These are phyloP conservation scores for Westerdykella ornata DNA, from an alignment of 2,329 filamentous ascomycete genomes.

Conservation along the genomic window DNA sequence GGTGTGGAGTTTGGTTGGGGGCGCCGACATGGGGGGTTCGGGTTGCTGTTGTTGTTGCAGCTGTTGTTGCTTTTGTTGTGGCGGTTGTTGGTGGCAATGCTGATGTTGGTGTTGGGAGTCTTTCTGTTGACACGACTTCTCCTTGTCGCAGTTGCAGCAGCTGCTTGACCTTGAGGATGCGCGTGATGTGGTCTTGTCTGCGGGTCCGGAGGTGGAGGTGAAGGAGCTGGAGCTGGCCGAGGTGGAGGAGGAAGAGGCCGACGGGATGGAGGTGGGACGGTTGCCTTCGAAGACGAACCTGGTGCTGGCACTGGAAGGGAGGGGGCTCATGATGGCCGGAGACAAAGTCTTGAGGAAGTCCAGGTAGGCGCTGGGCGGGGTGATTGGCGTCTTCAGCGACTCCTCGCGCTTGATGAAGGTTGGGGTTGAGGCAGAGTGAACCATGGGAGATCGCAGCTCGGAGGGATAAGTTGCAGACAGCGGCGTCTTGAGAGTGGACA, in stretches of 20 bases:
- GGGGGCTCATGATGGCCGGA: slow-evolving; percentile 62
- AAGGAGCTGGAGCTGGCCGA: slow-evolving; percentile 22
- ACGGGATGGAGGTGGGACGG: slow-evolving; percentile 28
- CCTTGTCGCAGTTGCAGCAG: slow-evolving; percentile 32
- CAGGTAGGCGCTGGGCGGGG: slow-evolving; percentile 80
- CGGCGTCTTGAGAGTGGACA: slow-evolving; percentile 48
- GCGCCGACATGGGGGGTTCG: slow-evolving; percentile 39
- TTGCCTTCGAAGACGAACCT: slow-evolving; percentile 46
- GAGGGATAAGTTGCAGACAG: slow-evolving; percentile 54
- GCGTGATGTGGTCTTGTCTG: slow-evolving; percentile 26
- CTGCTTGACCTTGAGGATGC: slow-evolving; percentile 35
- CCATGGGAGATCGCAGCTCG: slow-evolving; percentile 58
- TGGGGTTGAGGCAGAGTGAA: slow-evolving; percentile 38
- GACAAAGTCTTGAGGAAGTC: slow-evolving; percentile 85
- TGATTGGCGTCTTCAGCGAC: slow-evolving; percentile 73
- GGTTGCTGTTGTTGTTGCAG: slow-evolving; percentile 7
- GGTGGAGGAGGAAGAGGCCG: slow-evolving; percentile 34
- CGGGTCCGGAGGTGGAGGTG: slow-evolving; percentile 30
- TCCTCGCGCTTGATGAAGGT: slow-evolving; percentile 63
- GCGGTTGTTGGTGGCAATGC: slow-evolving; percentile 2
- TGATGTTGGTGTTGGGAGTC: slow-evolving; percentile 1
- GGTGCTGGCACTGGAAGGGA: slow-evolving; percentile 51
- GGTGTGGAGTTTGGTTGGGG: slow-evolving; percentile 44
- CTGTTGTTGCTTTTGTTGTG: neutral
- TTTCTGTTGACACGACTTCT: slow-evolving; percentile 10